Evolutionary conservation across 2,329 filamentous ascomycete species (phyloP).

Genomic region (Apiospora phragmitis): DNA sequence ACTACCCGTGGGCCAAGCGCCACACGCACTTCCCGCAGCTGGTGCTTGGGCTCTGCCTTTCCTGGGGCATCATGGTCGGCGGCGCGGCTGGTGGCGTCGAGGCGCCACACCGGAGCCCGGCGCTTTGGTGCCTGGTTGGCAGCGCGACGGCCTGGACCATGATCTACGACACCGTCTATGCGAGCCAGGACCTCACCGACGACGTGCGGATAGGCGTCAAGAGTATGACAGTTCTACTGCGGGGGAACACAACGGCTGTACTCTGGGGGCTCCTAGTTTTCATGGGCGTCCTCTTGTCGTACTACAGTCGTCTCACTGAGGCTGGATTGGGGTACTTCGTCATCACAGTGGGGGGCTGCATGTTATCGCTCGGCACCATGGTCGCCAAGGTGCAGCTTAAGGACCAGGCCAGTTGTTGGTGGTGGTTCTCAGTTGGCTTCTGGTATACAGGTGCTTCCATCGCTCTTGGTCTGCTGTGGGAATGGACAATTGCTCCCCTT

Average conservation of each 20-base stretch:
- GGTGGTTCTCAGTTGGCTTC: slow-evolving; percentile 33
- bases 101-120: slow-evolving; percentile 36
- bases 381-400: slow-evolving; percentile 29
- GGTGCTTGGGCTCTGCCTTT: slow-evolving; percentile 50
- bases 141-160: not conserved
- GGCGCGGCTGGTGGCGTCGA: slow-evolving; percentile 45
- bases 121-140: slow-evolving; percentile 16
- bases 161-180: slow-evolving; percentile 23
- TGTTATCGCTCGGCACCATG: slow-evolving; percentile 28
- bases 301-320: slow-evolving; percentile 11
- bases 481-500: too few relatives aligned
- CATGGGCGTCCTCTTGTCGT: not conserved
- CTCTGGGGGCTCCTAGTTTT: not conserved
- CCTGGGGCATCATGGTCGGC: slow-evolving; percentile 50
- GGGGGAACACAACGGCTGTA: slow-evolving; percentile 17
- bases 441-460: slow-evolving; percentile 31
- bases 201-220: slow-evolving; percentile 50
- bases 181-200: slow-evolving; percentile 50
- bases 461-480: slow-evolving; percentile 23
- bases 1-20: slow-evolving; percentile 53
- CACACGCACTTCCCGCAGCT: slow-evolving; percentile 53
- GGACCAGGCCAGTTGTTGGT: slow-evolving; percentile 31
- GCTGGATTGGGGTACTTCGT: slow-evolving; percentile 24
- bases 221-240: slow-evolving; percentile 48
- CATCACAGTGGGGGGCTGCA: slow-evolving; percentile 26